Base-by-base conservation (phyloP, 306 rosid genomes). In the Mimosa pudica region DNA sequence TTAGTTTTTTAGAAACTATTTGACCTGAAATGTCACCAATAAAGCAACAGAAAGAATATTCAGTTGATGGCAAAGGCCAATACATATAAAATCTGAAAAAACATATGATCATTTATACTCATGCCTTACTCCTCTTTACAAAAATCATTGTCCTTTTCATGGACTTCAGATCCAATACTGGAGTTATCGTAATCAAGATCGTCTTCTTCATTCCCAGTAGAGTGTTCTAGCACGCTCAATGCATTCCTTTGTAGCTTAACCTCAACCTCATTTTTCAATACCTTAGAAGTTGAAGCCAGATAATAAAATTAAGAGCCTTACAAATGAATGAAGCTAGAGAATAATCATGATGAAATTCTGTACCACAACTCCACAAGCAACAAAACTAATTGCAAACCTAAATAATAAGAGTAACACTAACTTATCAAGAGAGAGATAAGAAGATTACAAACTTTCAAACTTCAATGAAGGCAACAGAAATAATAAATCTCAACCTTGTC, bases 161-260 rank as follows among this genome's bases (percentile, higher is more conserved):
- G 89, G n/a, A 79, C 79, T 80, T 90, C 94, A 18, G 89, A 88
- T 83, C 89, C 76, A 77, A 84, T 79, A 86, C 92, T 90, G 4
- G 89, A 86, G 83, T 85, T 83, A 76, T 85, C 89, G 32, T 65
- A 85, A 73, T 90, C 90, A 69, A 68, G 79, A 63, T 84, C 84
- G 5, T 80, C 84, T 55, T 86, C 87, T 47, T 85, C 90, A 63
- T 90, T 78, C 70, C 90, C 90, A 2, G 90, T 90, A 17, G 94
- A 92, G 82, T 88, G 92, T 81, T 90, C 94, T 75, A 88, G 87
- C 85, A 90, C 94, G 69, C 94, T 90, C 85, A 88, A 74, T 4
- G 94, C 94, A 67, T 90, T 90, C 83, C 94, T 85, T 82, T 90
- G 94, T 55, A 90, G 89, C 84, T 90, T 90, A 44, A 90, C 30